A percentile compares a stretch with the other conserved stretches of the same genome.
Conservation (phyloP, 257 asterid genomes). For the Lantana camara region DNA sequence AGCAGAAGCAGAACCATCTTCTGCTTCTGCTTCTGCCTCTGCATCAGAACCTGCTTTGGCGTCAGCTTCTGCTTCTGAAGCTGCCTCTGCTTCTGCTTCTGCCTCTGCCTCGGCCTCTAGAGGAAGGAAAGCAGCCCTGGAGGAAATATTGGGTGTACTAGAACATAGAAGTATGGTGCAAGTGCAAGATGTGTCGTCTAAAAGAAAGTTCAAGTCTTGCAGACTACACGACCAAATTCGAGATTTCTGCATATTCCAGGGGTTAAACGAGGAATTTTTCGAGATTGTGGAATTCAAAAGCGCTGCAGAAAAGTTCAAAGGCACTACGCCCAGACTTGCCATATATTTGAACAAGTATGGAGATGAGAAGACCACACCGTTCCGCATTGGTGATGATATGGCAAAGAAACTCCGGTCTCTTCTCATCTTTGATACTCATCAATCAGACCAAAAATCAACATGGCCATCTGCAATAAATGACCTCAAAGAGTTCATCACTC, state of each 20-base stretch:
- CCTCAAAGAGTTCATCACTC: neutral
- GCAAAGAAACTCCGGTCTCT: slow-evolving; percentile 19
- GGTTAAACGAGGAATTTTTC: neutral
- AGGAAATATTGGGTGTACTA: slow-evolving; percentile 21
- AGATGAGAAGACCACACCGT: neutral
- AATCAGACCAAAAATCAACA: neutral
- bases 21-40: too few species aligned
- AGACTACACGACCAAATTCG: slow-evolving; percentile 15
- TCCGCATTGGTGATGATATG: neutral
- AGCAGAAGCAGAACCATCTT: too few species aligned
- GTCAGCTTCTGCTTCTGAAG: too few species aligned
- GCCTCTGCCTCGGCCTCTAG: too few species aligned
- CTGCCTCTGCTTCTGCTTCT: too few species aligned
- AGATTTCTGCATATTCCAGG: slow-evolving; percentile 20
- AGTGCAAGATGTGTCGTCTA: neutral
- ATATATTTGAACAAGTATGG: slow-evolving; percentile 4
- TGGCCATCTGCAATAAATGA: slow-evolving; percentile 3
- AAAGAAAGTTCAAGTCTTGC: slow-evolving; percentile 7
- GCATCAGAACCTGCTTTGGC: too few species aligned
- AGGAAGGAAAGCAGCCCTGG: neutral
- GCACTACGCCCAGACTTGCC: slow-evolving; percentile 10
- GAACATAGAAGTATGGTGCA: neutral
- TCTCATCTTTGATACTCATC: neutral
- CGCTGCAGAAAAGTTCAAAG: neutral
- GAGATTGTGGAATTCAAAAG: neutral